Percentiles rank a stretch among this genome's conserved stretches.
Conservation (phyloP, 2,329 filamentous ascomycete species). For the Pseudocercospora cruenta region DNA sequence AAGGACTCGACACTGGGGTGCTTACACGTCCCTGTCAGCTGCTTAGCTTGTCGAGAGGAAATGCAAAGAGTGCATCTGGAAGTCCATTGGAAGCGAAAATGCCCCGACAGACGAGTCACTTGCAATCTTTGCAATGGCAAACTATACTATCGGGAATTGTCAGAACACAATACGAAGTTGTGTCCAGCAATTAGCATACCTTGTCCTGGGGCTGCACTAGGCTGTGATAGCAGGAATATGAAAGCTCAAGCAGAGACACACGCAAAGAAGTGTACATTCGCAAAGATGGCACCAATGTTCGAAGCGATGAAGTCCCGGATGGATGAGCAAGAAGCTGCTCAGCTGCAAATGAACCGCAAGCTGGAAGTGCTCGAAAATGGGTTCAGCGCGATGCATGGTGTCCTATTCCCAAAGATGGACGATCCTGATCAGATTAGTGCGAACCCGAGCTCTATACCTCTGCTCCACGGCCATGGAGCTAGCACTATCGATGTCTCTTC, state of each 20-base stretch:
- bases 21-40: constrained; percentile 57
- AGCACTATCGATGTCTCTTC: constrained; percentile 1
- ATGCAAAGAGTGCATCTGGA: constrained; percentile 60
- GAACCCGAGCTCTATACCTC: constrained; percentile 30
- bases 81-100: constrained; percentile 45
- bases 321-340: constrained; percentile 48
- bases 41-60: constrained; percentile 56
- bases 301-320: constrained; percentile 47
- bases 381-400: constrained; percentile 47
- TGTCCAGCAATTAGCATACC: constrained; percentile 49
- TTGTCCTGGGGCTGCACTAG: constrained; percentile 49
- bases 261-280: constrained; percentile 48
- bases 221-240: constrained; percentile 47
- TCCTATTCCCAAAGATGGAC: constrained; percentile 37
- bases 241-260: constrained; percentile 46
- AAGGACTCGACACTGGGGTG: constrained; percentile 60
- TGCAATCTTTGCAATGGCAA: constrained; percentile 49
- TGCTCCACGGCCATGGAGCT: constrained; percentile 19
- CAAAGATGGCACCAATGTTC: constrained; percentile 51
- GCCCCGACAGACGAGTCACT: constrained; percentile 52
- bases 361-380: constrained; percentile 51
- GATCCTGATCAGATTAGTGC: constrained; percentile 28
- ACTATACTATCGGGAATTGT: constrained; percentile 47
- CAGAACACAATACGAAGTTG: constrained; percentile 44
- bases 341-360: constrained; percentile 49